Evolutionary conservation across 805 yeast species (phyloP).

Genomic region (Spathaspora boniae): DNA sequence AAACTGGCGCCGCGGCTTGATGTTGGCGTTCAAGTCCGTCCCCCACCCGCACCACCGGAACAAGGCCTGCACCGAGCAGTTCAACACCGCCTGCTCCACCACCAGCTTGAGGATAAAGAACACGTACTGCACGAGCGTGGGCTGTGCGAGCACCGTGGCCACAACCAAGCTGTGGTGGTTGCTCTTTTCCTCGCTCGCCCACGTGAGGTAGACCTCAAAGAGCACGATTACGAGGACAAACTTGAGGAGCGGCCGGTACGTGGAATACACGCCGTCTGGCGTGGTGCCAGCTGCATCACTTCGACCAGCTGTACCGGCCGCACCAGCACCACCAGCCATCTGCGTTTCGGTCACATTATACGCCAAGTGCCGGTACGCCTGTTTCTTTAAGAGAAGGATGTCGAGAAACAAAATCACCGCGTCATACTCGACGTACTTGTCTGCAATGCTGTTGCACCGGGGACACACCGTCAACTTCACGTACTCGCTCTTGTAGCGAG

Average conservation of each 20-base stretch:
- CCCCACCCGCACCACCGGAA: slow-evolving; percentile 20
- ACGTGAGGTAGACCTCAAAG: slow-evolving; percentile 84
- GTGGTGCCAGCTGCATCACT: background rate
- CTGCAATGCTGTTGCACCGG: slow-evolving; percentile 71
- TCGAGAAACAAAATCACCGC: slow-evolving; percentile 81
- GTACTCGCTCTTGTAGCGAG: slow-evolving; percentile 70
- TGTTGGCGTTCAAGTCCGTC: slow-evolving; percentile 11
- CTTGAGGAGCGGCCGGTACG: slow-evolving; percentile 31
- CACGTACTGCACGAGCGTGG: slow-evolving; percentile 48
- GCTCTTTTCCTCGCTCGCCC: slow-evolving; percentile 85
- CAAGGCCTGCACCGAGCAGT: slow-evolving; percentile 28
- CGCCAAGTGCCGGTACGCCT: slow-evolving; percentile 83
- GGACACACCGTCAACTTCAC: slow-evolving; percentile 77
- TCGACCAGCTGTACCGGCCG: slow-evolving; percentile 14
- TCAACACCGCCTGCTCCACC: slow-evolving; percentile 42
- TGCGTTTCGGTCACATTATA: slow-evolving; percentile 55
- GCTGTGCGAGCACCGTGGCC: slow-evolving; percentile 24
- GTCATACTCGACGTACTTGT: slow-evolving; percentile 89
- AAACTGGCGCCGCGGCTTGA: slow-evolving; percentile 25
- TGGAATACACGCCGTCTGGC: slow-evolving; percentile 6
- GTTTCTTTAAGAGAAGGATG: slow-evolving; percentile 76
- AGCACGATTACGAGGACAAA: slow-evolving; percentile 61
- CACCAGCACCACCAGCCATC: no score
- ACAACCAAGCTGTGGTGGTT: slow-evolving; percentile 24
- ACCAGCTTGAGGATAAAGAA: slow-evolving; percentile 54